Conservation (phyloP, 2,329 filamentous ascomycete genomes). For the Penicillium sp. region DNA sequence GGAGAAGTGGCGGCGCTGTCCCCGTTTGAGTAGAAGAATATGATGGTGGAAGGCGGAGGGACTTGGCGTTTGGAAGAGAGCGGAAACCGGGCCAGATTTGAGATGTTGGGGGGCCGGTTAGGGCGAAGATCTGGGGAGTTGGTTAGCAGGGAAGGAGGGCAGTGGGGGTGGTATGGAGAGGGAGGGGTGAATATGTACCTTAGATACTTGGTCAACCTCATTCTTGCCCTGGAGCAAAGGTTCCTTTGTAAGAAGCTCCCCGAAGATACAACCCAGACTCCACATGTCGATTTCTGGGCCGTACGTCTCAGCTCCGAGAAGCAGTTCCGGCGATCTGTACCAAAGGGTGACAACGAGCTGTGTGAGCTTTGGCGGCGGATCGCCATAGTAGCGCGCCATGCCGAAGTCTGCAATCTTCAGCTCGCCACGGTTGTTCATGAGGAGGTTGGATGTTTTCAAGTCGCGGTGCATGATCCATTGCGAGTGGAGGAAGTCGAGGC, state of each 20-base stretch:
- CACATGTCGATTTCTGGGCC: slow-evolving; percentile 84
- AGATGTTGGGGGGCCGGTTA: slow-evolving; percentile 85
- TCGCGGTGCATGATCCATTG: slow-evolving; percentile 93
- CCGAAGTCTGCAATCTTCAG: slow-evolving; percentile 98
- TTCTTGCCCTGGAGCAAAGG: slow-evolving; percentile 87
- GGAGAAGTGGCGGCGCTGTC: slow-evolving; percentile 50
- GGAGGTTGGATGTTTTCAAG: slow-evolving; percentile 89
- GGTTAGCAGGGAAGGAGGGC: background rate
- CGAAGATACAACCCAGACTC: slow-evolving; percentile 96
- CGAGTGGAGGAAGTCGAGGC: slow-evolving; percentile 82
- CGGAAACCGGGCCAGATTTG: slow-evolving; percentile 85
- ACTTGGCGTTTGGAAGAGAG: slow-evolving; percentile 82
- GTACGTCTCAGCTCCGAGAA: slow-evolving; percentile 81
- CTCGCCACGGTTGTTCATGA: slow-evolving; percentile 92
- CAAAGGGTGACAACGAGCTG: slow-evolving; percentile 95
- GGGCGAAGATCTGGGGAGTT: slow-evolving; percentile 71
- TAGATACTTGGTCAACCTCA: slow-evolving; percentile 86
- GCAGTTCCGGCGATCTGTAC: slow-evolving; percentile 91
- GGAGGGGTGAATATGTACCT: slow-evolving; percentile 45
- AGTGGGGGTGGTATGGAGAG: background rate
- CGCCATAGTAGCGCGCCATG: slow-evolving; percentile 89
- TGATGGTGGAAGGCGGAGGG: slow-evolving; percentile 68
- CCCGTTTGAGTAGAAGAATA: slow-evolving; percentile 42
- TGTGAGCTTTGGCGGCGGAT: slow-evolving; percentile 78
- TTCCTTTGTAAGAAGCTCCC: slow-evolving; percentile 81